These are phyloP conservation scores for Penicillium polonicum DNA, from an alignment of 2,329 filamentous ascomycete species.

Conservation along the genomic window DNA sequence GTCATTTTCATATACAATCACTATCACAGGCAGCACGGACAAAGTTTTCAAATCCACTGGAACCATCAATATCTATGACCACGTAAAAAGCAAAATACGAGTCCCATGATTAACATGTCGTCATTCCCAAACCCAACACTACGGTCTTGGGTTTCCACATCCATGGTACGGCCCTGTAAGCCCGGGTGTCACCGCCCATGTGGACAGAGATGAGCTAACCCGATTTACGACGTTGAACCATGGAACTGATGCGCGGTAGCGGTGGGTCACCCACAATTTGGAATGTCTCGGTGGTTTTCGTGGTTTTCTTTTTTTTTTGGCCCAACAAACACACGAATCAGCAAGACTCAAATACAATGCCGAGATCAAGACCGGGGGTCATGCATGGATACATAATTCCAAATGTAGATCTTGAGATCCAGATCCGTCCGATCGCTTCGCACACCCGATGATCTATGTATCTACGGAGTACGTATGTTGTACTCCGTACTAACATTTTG, in stretches of 20 bases:
- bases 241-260: background rate
- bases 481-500: background rate
- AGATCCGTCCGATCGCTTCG: background rate
- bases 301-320: background rate
- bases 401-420: background rate
- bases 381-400: background rate
- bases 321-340: background rate
- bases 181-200: conserved; percentile 6
- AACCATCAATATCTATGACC: background rate
- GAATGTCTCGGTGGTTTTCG: background rate
- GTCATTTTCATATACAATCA: background rate
- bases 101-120: conserved; percentile 13
- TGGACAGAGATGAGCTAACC: background rate
- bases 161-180: conserved; percentile 9
- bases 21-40: background rate
- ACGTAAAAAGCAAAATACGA: background rate
- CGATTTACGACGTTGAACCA: background rate
- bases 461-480: background rate
- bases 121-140: conserved; percentile 20
- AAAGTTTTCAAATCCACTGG: background rate
- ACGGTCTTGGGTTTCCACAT: conserved; percentile 15
- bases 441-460: background rate
- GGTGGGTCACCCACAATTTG: conserved; percentile 4
- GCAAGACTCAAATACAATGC: background rate
- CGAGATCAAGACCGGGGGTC: background rate